Evolutionary conservation across 768 basidiomycete genomes (phyloP).

Genomic region (Lenzites betulinus): DNA sequence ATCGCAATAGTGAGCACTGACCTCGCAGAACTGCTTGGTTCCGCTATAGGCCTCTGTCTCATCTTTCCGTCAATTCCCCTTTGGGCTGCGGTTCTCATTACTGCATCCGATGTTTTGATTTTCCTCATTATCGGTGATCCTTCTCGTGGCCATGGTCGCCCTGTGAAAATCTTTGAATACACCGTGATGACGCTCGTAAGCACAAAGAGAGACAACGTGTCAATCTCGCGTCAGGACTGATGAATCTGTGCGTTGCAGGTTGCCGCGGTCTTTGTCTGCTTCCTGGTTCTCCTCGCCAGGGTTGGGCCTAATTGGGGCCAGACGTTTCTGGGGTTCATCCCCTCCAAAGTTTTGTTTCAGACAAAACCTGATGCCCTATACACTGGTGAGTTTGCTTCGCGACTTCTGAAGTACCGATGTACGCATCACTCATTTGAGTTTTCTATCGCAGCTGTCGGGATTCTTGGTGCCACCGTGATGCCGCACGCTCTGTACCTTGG

Average conservation of each 20-base stretch:
- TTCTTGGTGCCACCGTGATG: constrained; percentile 86
- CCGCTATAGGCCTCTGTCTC: constrained; percentile 57
- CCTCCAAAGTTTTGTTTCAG: constrained; percentile 62
- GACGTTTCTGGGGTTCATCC: constrained; percentile 76
- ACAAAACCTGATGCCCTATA: constrained; percentile 53
- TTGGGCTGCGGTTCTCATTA: constrained; percentile 50
- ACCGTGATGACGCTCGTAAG: constrained; percentile 63
- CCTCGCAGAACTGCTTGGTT: constrained; percentile 60
- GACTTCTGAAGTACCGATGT: not conserved
- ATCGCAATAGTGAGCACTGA: constrained; percentile 57
- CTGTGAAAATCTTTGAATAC: constrained; percentile 67
- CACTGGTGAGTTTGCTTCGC: constrained; percentile 51
- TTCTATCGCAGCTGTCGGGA: constrained; percentile 57
- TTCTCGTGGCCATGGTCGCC: constrained; percentile 48
- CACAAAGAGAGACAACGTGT: not conserved
- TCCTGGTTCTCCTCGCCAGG: constrained; percentile 71
- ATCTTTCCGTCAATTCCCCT: constrained; percentile 52
- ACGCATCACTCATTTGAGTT: constrained; percentile 33
- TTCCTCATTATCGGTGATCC: constrained; percentile 74
- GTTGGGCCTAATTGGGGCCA: constrained; percentile 69
- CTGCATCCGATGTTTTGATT: constrained; percentile 49
- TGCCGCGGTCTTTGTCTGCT: constrained; percentile 66
- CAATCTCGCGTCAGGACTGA: not conserved
- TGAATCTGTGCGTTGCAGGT: constrained; percentile 9
- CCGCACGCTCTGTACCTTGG: constrained; percentile 89